Evolutionary conservation across 345 rosid species (phyloP), one percentile per base, ranked within the genome.

Genomic region (Euclidium syriacum): DNA sequence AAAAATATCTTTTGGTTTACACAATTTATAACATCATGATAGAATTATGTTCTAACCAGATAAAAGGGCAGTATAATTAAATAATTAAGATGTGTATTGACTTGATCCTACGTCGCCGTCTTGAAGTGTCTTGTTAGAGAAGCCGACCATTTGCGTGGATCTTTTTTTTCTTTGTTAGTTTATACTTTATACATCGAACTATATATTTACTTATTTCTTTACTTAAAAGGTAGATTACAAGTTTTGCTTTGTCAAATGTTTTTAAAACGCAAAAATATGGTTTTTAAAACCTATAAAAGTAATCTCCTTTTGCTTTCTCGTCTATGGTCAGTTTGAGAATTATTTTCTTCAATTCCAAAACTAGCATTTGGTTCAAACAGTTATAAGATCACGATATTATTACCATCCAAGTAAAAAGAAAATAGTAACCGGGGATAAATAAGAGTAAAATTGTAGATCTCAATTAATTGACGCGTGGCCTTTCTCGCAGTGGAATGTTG

Each of bases 101-200:
- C n/a, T n/a, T n/a, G n/a, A n/a, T n/a, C n/a, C n/a, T 64, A 57
- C 70, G 75, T 0, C 0, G 41, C 1, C 71, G 71, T 71, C 58
- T 24, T 3, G 0, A 0, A 2, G 19, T 25, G 6, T 1, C 46
- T 53, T 44, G 40, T 43, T 33, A 2, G 9, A 0, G 23, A 71
- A 62, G 11, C 12, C 12, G 0, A 6, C 20, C 15, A 24, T 65
- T 54, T 46, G 17, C 38, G 22, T 26, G n/a, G n/a, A n/a, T n/a
- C n/a, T n/a, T n/a, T n/a, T 17, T 38, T 64, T 14, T 15, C 10
- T 18, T 19, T 7, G n/a, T n/a, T n/a, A n/a, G n/a, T n/a, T n/a
- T n/a, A n/a, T n/a, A 24, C 33, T 5, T 18, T 38, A 47, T 15
- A 27, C 15, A 39, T n/a, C 20, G 3, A 25, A 7, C 22, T 5